Conservation (phyloP, 352 stramenopile species). For the Phytophthora sojae region DNA sequence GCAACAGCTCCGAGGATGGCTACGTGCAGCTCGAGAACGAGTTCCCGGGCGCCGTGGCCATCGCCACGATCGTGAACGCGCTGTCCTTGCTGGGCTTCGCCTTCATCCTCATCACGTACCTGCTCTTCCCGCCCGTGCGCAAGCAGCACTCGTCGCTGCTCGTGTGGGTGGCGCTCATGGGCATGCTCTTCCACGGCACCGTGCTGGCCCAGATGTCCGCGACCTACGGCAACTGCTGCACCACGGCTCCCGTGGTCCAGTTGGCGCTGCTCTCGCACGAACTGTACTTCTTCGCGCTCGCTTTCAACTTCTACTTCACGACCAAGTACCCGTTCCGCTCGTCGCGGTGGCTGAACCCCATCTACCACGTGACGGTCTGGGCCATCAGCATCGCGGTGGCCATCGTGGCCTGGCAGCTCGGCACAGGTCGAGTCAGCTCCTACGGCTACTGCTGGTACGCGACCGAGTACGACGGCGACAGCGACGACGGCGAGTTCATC, state of each 20-base stretch:
- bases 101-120: slow-evolving; percentile 82
- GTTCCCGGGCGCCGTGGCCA: slow-evolving; percentile 59
- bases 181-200: slow-evolving; percentile 81
- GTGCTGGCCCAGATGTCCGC: slow-evolving; percentile 59
- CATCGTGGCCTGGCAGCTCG: slow-evolving; percentile 58
- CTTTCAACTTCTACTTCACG: slow-evolving; percentile 89
- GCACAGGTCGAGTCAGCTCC: slow-evolving; percentile 61
- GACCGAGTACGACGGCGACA: slow-evolving; percentile 29
- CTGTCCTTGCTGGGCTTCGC: slow-evolving; percentile 78
- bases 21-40: slow-evolving; percentile 52
- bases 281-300: slow-evolving; percentile 87
- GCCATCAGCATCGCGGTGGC: slow-evolving; percentile 53
- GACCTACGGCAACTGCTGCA: slow-evolving; percentile 68
- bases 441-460: slow-evolving; percentile 89
- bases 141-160: slow-evolving; percentile 83
- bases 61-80: slow-evolving; percentile 69
- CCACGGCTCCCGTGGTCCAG: slow-evolving; percentile 68
- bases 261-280: slow-evolving; percentile 80
- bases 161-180: slow-evolving; percentile 85
- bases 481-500: slow-evolving; percentile 61
- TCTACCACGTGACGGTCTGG: slow-evolving; percentile 84
- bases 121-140: slow-evolving; percentile 82
- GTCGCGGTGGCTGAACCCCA: slow-evolving; percentile 65
- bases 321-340: slow-evolving; percentile 89
- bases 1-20: slow-evolving; percentile 8